Evolutionary conservation across 352 stramenopile species (phyloP).

Genomic region (Detonula confervacea): DNA sequence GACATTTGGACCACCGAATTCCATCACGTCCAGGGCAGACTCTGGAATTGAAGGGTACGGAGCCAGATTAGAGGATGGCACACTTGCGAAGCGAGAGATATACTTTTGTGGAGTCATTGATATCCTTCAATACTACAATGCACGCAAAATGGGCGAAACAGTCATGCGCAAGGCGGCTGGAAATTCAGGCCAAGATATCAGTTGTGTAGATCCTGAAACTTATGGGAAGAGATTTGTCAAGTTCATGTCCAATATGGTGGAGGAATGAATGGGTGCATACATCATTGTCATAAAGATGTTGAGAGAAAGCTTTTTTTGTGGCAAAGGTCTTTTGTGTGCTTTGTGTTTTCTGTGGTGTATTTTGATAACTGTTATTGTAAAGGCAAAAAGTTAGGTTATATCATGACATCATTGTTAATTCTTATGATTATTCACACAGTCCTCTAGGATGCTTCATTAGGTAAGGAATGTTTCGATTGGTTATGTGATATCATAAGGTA

Average conservation of each 20-base stretch:
- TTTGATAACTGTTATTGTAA: no score
- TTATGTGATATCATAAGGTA: no score
- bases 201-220: conserved; percentile 88
- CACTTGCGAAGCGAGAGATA: conserved; percentile 55
- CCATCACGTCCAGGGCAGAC: conserved; percentile 53
- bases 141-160: conserved; percentile 90
- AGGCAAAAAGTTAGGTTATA: no score
- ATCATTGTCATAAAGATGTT: no score
- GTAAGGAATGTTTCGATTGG: no score
- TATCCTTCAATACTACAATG: conserved; percentile 92
- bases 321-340: no score
- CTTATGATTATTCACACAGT: no score
- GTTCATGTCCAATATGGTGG: conserved; percentile 79
- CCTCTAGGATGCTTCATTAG: no score
- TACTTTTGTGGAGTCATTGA: conserved; percentile 92
- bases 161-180: conserved; percentile 89
- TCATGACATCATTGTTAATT: no score
- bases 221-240: conserved; percentile 91
- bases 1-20: conserved; percentile 27
- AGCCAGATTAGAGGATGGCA: conserved; percentile 18
- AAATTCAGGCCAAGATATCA: conserved; percentile 89
- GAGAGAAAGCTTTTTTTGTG: background rate
- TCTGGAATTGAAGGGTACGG: conserved; percentile 50
- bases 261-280: no score
- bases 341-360: no score